A percentile compares a stretch with the other conserved stretches of the same genome.
These are phyloP conservation scores for Leishmania tropica DNA, from an alignment of 208 protist genomes.

Conservation along the genomic window DNA sequence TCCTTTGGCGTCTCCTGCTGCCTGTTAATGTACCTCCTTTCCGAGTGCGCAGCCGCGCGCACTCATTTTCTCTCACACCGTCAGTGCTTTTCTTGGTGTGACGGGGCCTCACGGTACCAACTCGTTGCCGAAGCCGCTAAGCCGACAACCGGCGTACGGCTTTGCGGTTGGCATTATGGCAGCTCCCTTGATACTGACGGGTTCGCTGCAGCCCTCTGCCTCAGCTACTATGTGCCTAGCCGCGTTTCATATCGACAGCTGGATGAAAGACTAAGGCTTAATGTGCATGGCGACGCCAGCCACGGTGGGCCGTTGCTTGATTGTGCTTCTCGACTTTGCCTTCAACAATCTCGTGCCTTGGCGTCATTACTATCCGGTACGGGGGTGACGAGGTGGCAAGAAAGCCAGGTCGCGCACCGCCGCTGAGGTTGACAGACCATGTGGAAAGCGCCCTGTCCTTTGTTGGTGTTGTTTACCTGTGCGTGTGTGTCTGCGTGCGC, in stretches of 20 bases:
- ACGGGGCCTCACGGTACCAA: conserved; percentile 59
- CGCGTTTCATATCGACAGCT: conserved; percentile 54
- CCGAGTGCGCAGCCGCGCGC: conserved; percentile 63
- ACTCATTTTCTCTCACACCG: conserved; percentile 45
- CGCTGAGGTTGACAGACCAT: not conserved
- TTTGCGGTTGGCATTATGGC: conserved; percentile 65
- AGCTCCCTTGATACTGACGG: conserved; percentile 48
- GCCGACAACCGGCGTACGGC: conserved; percentile 52
- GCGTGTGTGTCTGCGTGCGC: not conserved
- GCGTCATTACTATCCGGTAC: conserved; percentile 67
- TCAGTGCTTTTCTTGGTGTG: conserved; percentile 64
- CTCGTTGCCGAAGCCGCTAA: conserved; percentile 42
- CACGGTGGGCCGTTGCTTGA: conserved; percentile 43
- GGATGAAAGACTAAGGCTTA: conserved; percentile 60
- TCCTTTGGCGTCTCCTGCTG: conserved; percentile 71
- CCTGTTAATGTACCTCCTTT: conserved; percentile 53
- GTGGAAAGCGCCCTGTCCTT: not conserved
- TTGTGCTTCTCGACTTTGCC: conserved; percentile 51
- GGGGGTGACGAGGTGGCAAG: conserved; percentile 28
- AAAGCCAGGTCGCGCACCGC: not conserved
- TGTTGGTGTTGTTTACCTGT: conserved; percentile 1
- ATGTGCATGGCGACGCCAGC: conserved; percentile 67
- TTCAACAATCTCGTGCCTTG: conserved; percentile 70
- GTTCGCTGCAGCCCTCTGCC: conserved; percentile 64
- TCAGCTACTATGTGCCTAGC: conserved; percentile 72